Evolutionary conservation across 2,329 filamentous ascomycete genomes (phyloP).

Genomic region (Cladosporium sp.): DNA sequence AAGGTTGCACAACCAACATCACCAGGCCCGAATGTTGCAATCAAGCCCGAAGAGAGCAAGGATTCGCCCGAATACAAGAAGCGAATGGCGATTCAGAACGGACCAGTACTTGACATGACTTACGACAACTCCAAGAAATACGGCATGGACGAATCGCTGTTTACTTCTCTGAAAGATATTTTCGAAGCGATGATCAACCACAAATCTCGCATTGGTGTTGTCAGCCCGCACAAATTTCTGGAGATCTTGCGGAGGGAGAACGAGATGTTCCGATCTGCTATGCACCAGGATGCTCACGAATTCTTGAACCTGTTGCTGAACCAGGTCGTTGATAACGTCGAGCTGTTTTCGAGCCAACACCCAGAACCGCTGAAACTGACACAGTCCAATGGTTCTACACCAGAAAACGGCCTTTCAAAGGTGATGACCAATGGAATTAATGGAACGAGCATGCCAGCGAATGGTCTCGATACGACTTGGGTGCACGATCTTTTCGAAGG

Average conservation of each 20-base stretch:
- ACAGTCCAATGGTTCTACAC: conserved; percentile 30
- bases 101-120: conserved; percentile 81
- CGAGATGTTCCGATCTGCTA: conserved; percentile 93
- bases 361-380: conserved; percentile 37
- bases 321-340: conserved; percentile 90
- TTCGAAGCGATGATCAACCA: conserved; percentile 87
- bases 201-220: conserved; percentile 78
- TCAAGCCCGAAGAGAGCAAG: conserved; percentile 84
- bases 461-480: conserved; percentile 61
- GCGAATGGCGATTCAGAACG: conserved; percentile 85
- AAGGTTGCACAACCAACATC: conserved; percentile 57
- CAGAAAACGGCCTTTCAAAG: conserved; percentile 26
- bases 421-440: conserved; percentile 25
- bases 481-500: conserved; percentile 98
- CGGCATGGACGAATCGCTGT: conserved; percentile 92
- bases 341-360: conserved; percentile 73
- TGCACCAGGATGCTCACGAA: conserved; percentile 98
- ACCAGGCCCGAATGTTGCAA: conserved; percentile 53
- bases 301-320: conserved; percentile 95
- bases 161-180: conserved; percentile 93
- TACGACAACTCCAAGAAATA: conserved; percentile 78
- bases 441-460: conserved; percentile 20
- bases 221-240: conserved; percentile 88
- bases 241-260: conserved; percentile 93
- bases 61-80: conserved; percentile 98